phyloP scores from a whole-genome alignment of 2,329 filamentous ascomycete genomes.

The Claviceps cyperi region DNA sequence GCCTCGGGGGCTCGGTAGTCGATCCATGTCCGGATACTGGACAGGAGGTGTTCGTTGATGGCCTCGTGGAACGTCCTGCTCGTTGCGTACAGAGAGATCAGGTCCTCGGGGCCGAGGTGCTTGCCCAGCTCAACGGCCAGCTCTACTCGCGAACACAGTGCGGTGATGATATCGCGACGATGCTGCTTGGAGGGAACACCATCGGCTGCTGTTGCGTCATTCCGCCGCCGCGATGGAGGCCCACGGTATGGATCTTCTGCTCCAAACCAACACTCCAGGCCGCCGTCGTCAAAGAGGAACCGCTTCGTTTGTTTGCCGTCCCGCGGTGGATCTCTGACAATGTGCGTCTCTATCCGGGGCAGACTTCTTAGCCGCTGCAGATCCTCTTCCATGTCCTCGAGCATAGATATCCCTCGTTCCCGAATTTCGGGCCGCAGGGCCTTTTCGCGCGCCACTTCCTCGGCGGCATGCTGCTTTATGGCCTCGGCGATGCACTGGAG shows the following conservation, averaged over 20 bases:
- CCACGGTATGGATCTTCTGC: slow-evolving; percentile 16
- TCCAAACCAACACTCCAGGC: slow-evolving; percentile 15
- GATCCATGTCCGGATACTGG: slow-evolving; percentile 42
- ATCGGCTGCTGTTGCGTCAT: not conserved
- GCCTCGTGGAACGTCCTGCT: slow-evolving; percentile 47
- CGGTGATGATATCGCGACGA: slow-evolving; percentile 28
- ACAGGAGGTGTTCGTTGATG: slow-evolving; percentile 43
- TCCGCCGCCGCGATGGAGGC: not conserved
- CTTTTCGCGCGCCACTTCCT: slow-evolving; percentile 8
- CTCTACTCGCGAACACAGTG: slow-evolving; percentile 30
- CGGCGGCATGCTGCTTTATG: slow-evolving; percentile 10
- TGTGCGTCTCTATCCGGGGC: slow-evolving; percentile 1
- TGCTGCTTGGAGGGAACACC: slow-evolving; percentile 7
- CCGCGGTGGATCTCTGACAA: slow-evolving; percentile 5
- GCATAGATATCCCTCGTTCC: slow-evolving; percentile 5
- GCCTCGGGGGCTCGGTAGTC: slow-evolving; percentile 38
- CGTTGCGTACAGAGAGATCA: slow-evolving; percentile 50
- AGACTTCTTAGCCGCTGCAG: slow-evolving; percentile 1
- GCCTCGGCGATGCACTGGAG: slow-evolving; percentile 9
- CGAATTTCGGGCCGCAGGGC: not conserved
- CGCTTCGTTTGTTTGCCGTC: slow-evolving; percentile 11
- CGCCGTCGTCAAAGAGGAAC: slow-evolving; percentile 16
- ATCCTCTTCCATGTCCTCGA: slow-evolving; percentile 7
- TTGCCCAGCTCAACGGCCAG: slow-evolving; percentile 40
- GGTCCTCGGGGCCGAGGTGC: slow-evolving; percentile 37